These are phyloP conservation scores for Rhododendron vialii DNA, from an alignment of 148 eudicot species.

Conservation along the genomic window DNA sequence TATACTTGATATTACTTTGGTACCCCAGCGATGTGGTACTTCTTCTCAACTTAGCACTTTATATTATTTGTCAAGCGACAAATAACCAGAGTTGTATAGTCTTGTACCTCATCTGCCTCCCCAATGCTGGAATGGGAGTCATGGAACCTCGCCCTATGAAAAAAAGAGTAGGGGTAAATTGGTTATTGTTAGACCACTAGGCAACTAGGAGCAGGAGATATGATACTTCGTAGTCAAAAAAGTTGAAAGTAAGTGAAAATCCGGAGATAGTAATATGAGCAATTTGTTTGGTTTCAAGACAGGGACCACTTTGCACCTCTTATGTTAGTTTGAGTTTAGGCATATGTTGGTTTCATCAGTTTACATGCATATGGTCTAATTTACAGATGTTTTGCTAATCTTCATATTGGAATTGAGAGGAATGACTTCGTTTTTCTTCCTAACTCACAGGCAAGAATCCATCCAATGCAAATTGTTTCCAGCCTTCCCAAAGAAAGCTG, in stretches of 20 bases:
- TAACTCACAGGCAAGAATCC: slow-evolving; percentile 70
- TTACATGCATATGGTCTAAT: background rate
- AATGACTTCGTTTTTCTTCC: background rate
- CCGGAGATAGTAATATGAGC: background rate
- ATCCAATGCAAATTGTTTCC: slow-evolving; percentile 62
- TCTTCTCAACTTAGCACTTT: background rate
- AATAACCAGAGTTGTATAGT: background rate
- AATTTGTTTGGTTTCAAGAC: background rate
- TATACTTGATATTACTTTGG: background rate
- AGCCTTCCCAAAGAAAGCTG: slow-evolving; percentile 66
- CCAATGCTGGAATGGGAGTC: background rate
- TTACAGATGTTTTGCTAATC: background rate
- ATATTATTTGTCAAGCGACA: background rate
- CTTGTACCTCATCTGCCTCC: background rate
- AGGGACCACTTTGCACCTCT: background rate
- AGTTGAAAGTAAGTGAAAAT: too few relatives aligned
- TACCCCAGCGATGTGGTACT: background rate
- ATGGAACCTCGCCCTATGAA: background rate
- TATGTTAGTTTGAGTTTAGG: background rate
- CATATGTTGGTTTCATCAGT: background rate
- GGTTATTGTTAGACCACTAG: background rate
- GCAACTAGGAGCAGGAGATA: background rate
- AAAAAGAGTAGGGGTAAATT: background rate
- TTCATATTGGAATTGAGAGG: background rate
- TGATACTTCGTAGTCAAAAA: background rate